Conservation (phyloP, 371 early-diverging fungal species). For the Conidiobolus incongruus region DNA sequence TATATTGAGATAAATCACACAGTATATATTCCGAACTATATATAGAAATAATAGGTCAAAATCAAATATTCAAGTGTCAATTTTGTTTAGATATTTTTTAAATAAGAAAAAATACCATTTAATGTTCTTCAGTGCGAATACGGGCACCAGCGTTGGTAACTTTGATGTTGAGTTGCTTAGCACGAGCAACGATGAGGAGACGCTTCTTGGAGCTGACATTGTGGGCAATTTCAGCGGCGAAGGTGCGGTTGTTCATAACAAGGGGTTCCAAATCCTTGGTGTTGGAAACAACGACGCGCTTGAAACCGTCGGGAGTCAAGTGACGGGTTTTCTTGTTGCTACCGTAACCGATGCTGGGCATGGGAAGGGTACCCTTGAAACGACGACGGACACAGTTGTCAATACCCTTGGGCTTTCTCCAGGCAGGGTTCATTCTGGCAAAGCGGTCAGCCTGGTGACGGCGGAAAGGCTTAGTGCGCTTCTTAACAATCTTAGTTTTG, state of each 20-base stretch:
- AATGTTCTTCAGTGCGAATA: constrained; percentile 56
- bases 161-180: constrained; percentile 92
- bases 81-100: no score
- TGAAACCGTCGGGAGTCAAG: constrained; percentile 96
- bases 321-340: constrained; percentile 91
- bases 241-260: constrained; percentile 97
- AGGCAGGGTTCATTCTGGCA: constrained; percentile 81
- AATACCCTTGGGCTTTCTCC: constrained; percentile 99
- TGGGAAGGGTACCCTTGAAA: constrained; percentile 93
- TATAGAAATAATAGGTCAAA: no score
- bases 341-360: constrained; percentile 99
- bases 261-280: constrained; percentile 90
- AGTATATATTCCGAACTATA: no score
- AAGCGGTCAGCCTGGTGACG: constrained; percentile 98
- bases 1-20: no score
- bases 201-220: constrained; percentile 95
- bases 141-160: constrained; percentile 95
- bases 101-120: no score
- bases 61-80: no score
- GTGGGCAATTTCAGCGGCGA: constrained; percentile 98
- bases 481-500: constrained; percentile 90
- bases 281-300: constrained; percentile 92
- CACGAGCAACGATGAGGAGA: constrained; percentile 89
- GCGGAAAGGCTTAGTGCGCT: constrained; percentile 93
- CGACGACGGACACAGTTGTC: constrained; percentile 98